A percentile compares a stretch with the other conserved stretches of the same genome.
Conservation (phyloP, 495 filamentous ascomycete species). For the Daldinia bambusicola region DNA sequence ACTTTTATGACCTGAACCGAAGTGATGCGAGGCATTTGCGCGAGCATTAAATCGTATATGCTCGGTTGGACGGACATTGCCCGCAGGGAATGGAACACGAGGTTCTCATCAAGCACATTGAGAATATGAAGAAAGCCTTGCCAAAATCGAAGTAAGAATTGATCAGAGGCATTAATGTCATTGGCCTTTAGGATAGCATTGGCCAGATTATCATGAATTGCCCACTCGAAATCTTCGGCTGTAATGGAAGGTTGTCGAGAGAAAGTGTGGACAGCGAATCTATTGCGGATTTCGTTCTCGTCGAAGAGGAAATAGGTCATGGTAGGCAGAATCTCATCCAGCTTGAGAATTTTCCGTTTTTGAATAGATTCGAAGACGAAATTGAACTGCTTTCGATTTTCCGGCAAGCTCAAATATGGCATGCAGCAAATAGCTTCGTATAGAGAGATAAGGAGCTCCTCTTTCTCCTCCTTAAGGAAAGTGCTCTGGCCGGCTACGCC, state of each 20-base stretch:
- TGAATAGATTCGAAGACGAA: conserved; percentile 81
- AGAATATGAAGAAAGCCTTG: conserved; percentile 76
- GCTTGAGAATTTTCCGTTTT: conserved; percentile 72
- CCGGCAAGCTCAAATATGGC: conserved; percentile 54
- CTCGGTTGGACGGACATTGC: conserved; percentile 76
- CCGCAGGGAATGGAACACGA: conserved; percentile 80
- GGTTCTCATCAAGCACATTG: conserved; percentile 72
- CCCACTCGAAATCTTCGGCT: conserved; percentile 81
- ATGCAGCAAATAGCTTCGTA: conserved; percentile 66
- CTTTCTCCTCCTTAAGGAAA: conserved; percentile 49
- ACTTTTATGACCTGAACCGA: conserved; percentile 66
- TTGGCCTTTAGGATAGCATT: conserved; percentile 57
- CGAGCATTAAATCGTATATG: conserved; percentile 77
- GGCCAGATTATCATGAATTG: conserved; percentile 72
- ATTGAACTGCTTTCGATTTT: conserved; percentile 68
- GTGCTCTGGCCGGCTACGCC: conserved; percentile 48
- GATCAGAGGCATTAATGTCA: conserved; percentile 57
- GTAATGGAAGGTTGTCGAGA: conserved; percentile 67
- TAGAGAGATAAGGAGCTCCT: conserved; percentile 57
- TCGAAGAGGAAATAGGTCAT: conserved; percentile 85
- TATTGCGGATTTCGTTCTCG: conserved; percentile 62
- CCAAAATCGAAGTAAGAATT: conserved; percentile 74
- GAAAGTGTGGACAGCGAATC: conserved; percentile 78
- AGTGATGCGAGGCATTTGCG: conserved; percentile 71
- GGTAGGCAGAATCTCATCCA: conserved; percentile 77